Evolutionary conservation across 352 stramenopile species (phyloP), one percentile per base, ranked within the genome.

Genomic region (Phytophthora vignae): DNA sequence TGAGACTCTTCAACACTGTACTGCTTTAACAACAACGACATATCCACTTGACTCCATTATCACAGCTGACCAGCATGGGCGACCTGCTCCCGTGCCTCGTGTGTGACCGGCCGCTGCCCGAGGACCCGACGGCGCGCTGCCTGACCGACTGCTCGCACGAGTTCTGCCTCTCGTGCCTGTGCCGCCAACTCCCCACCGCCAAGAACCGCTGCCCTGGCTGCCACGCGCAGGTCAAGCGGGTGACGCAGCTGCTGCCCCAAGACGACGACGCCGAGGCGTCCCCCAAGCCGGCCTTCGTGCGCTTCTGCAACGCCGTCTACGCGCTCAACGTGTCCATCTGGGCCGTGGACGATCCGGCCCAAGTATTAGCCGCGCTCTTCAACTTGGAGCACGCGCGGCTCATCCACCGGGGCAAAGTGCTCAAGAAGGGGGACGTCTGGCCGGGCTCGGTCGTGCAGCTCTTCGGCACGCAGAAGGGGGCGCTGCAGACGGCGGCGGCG

Each of bases 381-480:
- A 70, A 94, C 40, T 71, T 96, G 85, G 78, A 94, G 31, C 84
- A 93, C 22, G 87, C 89, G 44, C 79, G 85, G 31, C 67, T 96
- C 17, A 91, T 96, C 38, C 82, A 96, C 63, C 81, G 87, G 31
- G 89, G 89, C 14, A 94, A 94, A 77, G 52, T 96, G 40, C 75
- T 96, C 38, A 92, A 94, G 77, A 93, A 87, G 53, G 87, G 85
- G 0, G 89, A 96, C 33, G 82, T 94, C 15, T 96, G 89, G 89
- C 89, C 89, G 14, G 87, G 89, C 29, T 83, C 84, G 0, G 81
- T 93, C 21, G 87, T 96, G 44, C 89, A 96, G 82, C 83, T 96
- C 57, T 92, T 96, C 64, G 89, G 89, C 4, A 94, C 85, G 14
- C 74, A 77, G 40, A 93, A 85, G 63, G 67, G 72, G 31, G 15